Evolutionary conservation across 2,329 filamentous ascomycete genomes (phyloP).

Genomic region (Xylaria sp.): DNA sequence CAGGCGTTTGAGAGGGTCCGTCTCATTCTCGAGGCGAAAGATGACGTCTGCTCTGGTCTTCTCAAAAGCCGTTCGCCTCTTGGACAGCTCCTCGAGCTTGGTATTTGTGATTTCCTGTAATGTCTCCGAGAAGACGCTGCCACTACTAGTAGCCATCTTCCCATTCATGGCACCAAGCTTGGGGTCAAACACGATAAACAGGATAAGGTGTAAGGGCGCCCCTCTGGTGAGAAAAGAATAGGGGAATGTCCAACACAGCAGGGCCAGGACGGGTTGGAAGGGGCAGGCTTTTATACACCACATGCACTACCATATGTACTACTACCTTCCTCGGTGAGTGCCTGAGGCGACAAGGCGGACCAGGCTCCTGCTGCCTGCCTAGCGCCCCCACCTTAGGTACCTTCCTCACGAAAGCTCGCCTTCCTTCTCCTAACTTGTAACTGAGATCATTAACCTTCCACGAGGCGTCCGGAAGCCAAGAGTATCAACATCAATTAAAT

Average conservation of each 20-base stretch:
- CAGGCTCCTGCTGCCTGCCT: background rate
- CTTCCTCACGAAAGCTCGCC: background rate
- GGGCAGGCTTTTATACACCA: slow-evolving; percentile 16
- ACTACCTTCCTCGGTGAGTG: background rate
- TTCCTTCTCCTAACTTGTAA: background rate
- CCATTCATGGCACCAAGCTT: slow-evolving; percentile 31
- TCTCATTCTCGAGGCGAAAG: slow-evolving; percentile 44
- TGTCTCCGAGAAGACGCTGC: slow-evolving; percentile 57
- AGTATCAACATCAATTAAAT: background rate
- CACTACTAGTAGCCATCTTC: slow-evolving; percentile 40
- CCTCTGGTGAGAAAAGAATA: background rate
- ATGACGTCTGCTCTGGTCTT: slow-evolving; percentile 50
- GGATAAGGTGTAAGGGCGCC: background rate
- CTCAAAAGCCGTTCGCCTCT: slow-evolving; percentile 54
- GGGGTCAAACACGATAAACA: background rate
- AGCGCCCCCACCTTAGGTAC: background rate
- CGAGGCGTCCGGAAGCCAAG: background rate
- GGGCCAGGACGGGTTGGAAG: background rate
- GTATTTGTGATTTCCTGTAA: slow-evolving; percentile 58
- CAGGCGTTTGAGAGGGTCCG: slow-evolving; percentile 49
- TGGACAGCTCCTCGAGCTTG: slow-evolving; percentile 58
- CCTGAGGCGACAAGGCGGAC: background rate
- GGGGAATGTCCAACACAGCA: background rate
- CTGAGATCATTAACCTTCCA: background rate
- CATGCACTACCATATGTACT: background rate